phyloP scores from a whole-genome alignment of 345 rosid species.

The Adansonia digitata region DNA sequence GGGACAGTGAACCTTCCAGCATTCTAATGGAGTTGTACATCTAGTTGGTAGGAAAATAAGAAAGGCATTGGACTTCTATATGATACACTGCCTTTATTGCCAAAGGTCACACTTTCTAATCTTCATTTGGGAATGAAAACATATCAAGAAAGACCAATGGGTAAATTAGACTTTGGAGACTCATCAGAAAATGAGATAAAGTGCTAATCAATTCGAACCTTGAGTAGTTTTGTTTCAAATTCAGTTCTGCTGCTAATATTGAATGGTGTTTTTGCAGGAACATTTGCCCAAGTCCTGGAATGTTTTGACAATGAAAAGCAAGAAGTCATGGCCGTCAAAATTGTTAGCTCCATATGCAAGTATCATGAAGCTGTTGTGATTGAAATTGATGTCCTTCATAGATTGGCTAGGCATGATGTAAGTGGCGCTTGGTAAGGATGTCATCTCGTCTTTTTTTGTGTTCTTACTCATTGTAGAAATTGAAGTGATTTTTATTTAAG shows the following conservation, averaged over 20 bases:
- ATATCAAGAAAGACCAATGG: not conserved
- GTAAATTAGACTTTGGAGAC: not conserved
- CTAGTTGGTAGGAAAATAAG: not conserved
- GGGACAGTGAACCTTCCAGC: slow-evolving; percentile 20
- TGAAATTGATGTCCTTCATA: no score
- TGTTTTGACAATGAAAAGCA: not conserved
- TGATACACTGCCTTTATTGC: not conserved
- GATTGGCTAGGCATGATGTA: no score
- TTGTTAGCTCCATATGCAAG: no score
- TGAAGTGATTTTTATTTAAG: no score
- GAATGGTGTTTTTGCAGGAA: slow-evolving; percentile 12
- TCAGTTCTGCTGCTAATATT: not conserved
- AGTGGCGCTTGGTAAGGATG: no score
- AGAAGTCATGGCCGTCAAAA: no score
- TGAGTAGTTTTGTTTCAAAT: not conserved
- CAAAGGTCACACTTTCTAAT: not conserved
- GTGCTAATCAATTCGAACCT: not conserved
- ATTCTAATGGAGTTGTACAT: slow-evolving; percentile 10
- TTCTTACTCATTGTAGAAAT: no score
- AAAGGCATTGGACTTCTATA: not conserved
- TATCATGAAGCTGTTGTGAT: no score
- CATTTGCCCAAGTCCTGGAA: slow-evolving; percentile 52
- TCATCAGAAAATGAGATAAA: not conserved
- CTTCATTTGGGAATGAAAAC: not conserved
- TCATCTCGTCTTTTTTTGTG: no score